Evolutionary conservation across 805 yeast species (phyloP), one percentile per base, ranked within the genome.

Genomic region (Zygotorulaspora danielsina): DNA sequence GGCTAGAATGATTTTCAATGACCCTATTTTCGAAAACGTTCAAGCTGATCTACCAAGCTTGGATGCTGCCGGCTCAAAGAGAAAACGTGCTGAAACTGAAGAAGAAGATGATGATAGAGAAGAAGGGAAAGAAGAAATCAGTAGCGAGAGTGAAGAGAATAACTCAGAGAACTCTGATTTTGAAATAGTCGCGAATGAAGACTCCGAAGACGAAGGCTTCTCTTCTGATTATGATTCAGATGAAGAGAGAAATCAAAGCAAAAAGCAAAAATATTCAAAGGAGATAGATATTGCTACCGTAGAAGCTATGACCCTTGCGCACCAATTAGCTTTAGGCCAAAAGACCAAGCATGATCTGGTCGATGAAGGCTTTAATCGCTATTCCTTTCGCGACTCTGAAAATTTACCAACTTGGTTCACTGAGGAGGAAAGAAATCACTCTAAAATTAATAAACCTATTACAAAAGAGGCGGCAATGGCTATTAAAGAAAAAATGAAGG

Each of bases 241-340:
- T 22, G 78, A 71, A 36, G 83, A 78, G 57, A 60, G 53, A 38
- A 67, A 54, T 44, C 67, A 63, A 47, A 69, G 65, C 54, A 59
- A 57, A 53, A 67, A 35, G 53, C 68, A 59, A 49, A 66, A 62
- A 19, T 85, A 83, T 49, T 67, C 75, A 42, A 71, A 76, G 37
- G 82, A 78, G 44, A 79, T 86, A 35, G 95, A 86, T 48, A 69
- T 89, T 44, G 94, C 93, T 13, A 88, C 96, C 2, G 95, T 84
- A 1, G 95, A 88, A 61, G 96, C 96, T 4, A 93, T 93, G 99
- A 93, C 98, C 0, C 69, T 93, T 54, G 98, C 98, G 0, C 99
- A 93, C 59, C 88, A 93, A 64, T 72, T 93, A 27, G 98, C 97
- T 0, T 64, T 87, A 18, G 96, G 96, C 7, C 88, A 86, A 55